A percentile compares a stretch with the other conserved stretches of the same genome.
Conservation (phyloP, 176 grass and related monocot species). For the Juncus inflexus region DNA sequence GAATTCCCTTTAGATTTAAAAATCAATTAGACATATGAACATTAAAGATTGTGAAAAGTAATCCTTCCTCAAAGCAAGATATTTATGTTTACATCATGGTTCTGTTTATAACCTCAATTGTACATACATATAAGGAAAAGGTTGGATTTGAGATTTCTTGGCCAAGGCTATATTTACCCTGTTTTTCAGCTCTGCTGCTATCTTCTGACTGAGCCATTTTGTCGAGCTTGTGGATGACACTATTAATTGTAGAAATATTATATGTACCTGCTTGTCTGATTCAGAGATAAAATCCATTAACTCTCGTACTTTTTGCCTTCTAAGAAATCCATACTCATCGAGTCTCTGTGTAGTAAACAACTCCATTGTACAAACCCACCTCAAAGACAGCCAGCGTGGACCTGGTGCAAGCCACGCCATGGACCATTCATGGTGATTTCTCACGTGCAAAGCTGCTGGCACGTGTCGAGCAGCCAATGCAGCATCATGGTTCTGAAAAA, state of each 20-base stretch:
- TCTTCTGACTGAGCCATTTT: too few species aligned
- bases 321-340: constrained; percentile 7
- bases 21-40: too few species aligned
- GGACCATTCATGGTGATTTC: constrained; percentile 4
- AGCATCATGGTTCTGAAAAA: constrained; percentile 20
- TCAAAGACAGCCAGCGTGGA: background rate
- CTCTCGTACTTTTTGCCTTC: constrained; percentile 26
- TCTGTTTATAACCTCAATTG: too few species aligned
- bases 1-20: constrained; percentile 5
- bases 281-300: background rate
- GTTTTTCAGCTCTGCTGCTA: too few species aligned
- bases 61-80: too few species aligned
- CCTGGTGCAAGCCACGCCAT: constrained; percentile 7
- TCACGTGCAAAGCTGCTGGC: background rate
- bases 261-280: background rate
- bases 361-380: constrained; percentile 12
- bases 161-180: too few species aligned
- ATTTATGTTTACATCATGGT: too few species aligned
- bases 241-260: background rate
- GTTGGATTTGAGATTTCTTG: too few species aligned
- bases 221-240: too few species aligned
- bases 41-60: too few species aligned
- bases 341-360: constrained; percentile 20
- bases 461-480: background rate
- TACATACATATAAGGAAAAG: too few species aligned